Base-by-base conservation (phyloP, 305 asterid genomes). In the Plantago lanceolata region DNA sequence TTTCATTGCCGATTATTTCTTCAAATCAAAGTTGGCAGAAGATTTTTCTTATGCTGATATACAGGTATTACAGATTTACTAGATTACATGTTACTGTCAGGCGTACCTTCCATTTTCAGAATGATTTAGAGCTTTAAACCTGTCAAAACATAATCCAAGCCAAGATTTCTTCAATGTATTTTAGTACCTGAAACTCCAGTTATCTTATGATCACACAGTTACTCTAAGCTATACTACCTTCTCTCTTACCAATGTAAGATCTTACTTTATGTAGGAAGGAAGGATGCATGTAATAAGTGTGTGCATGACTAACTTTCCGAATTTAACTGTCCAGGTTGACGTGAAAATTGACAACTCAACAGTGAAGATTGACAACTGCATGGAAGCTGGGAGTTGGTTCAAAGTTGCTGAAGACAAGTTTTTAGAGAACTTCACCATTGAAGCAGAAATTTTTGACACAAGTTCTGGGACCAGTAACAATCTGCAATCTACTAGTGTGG, bases 391-490 rank as follows among this genome's bases (percentile, higher is more conserved):
- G 65, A 78, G 61, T 61, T 81, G 73, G 70, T 81, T 78, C 69
- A 71, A 78, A 71, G 6, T 3, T 69, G 60, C 78, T 31, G 80
- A 80, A 74, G 88, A 79, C 68, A 71, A 76, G 68, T 68, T 80
- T 65, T 63, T 79, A 9, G 64, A 78, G 43, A 79, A 68, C 73
- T 85, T 83, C 85, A 79, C 78, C 58, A 73, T 92, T 73, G 97
- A 92, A 83, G 97, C 94, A 70, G 85, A 79, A 81, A 73, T 92
- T 28, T 92, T 82, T 68, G 95, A 89, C 76, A 75, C 82, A 76
- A 73, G 80, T 71, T 78, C 81, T 79, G 63, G 70, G 75, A 62
- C 68, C 53, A 59, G 76, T 76, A 69, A 67, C 53, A 79, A 78
- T 78, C 79, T 85, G 73, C 83, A 75, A 63, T 79, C 89, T 58